Evolutionary conservation across 306 rosid genomes (phyloP), one percentile per base, ranked within the genome.

Genomic region (Spatholobus suberectus): DNA sequence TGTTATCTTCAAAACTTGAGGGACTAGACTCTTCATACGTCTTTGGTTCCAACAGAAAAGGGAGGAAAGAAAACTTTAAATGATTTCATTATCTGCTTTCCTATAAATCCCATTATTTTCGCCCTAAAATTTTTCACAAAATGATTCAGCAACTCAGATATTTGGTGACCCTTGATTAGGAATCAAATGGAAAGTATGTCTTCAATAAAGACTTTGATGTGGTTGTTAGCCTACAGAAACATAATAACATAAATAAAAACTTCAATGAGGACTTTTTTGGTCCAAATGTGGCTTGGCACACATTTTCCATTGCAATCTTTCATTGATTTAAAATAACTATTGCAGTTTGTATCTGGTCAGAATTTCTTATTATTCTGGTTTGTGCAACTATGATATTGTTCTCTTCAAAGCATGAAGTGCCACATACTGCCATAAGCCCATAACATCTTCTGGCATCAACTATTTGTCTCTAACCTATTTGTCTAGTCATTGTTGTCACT

Each of bases 121-220:
- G 23, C 51, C 58, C 46, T 63, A 49, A 52, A 54, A 34, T 40
- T 35, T 62, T 54, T 40, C 40, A 82, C 61, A 57, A 35, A 76
- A 78, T 73, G 79, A 74, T 44, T 73, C 52, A 68, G 54, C 52
- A 67, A 71, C 81, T 82, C 78, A 72, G 74, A 55, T 34, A 41
- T 73, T 38, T 4, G 23, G n/a, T 6, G 21, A 47, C 70, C 70
- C n/a, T 72, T 21, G 23, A 58, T 68, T 61, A 70, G 43, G 59
- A 73, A 71, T 77, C 43, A 54, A 54, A 85, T 26, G 55, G 63
- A 35, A 10, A 52, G 66, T 18, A 67, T 34, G 55, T 23, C 12
- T 43, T 24, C 62, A 69, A 59, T n/a, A 44, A 62, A 41, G 46
- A 69, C 37, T 49, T 38, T 57, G 49, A 43, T 44, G 49, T 68